Percentiles rank a stretch among this genome's conserved stretches.
phyloP scores from a whole-genome alignment of 2,329 filamentous ascomycete species.

The Sporothrix phasma region DNA sequence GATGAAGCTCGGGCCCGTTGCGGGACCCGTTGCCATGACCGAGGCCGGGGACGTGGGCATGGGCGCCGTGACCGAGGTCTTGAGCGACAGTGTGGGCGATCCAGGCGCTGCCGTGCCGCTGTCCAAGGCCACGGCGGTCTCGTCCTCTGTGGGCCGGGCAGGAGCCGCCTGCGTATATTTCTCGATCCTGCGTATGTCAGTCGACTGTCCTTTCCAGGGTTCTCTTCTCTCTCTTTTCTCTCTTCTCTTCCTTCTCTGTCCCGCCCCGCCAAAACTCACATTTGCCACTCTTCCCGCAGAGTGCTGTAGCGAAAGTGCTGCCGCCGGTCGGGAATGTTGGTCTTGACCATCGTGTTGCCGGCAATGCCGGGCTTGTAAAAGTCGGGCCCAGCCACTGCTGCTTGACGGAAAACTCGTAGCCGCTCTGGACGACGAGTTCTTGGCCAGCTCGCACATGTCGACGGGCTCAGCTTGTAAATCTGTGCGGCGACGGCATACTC shows the following conservation, averaged over 20 bases:
- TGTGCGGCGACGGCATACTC: conserved; percentile 97
- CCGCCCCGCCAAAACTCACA: no score
- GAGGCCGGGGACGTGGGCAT: not conserved
- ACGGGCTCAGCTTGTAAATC: conserved; percentile 95
- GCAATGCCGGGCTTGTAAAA: conserved; percentile 68
- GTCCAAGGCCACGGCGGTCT: not conserved
- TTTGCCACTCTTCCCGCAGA: conserved; percentile 67
- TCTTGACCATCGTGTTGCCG: conserved; percentile 90
- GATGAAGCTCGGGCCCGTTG: conserved; percentile 5
- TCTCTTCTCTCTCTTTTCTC: no score
- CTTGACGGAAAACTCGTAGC: conserved; percentile 83
- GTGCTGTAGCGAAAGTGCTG: conserved; percentile 87
- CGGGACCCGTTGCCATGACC: not conserved
- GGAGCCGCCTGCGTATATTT: conserved; percentile 30
- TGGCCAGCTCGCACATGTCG: conserved; percentile 97
- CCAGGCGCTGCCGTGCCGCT: not conserved
- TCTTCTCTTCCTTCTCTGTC: no score
- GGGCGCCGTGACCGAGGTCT: conserved; percentile 11
- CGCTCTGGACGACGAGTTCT: conserved; percentile 94
- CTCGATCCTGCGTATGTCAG: conserved; percentile 27
- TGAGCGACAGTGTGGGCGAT: conserved; percentile 21
- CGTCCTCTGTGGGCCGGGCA: not conserved
- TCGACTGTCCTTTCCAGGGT: not conserved
- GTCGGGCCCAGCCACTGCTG: conserved; percentile 80
- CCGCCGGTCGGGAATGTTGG: conserved; percentile 87